Base-by-base conservation (phyloP, 768 basidiomycete genomes). In the Lyophyllum decastes region DNA sequence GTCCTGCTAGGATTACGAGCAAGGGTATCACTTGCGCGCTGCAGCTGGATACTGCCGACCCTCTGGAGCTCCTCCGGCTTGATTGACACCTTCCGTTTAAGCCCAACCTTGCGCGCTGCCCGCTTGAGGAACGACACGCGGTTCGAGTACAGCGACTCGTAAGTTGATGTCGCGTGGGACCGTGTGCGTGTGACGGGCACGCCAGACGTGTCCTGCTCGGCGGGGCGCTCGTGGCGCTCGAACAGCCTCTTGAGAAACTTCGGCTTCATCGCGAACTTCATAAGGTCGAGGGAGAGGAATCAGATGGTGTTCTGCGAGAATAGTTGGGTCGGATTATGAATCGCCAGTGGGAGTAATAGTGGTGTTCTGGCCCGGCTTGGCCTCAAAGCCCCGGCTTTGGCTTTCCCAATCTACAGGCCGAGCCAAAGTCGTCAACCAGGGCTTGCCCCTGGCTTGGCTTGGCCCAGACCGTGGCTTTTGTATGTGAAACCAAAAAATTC, bases 191-290 rank as follows among this genome's bases (percentile, higher is more conserved):
- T 84, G 60, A 97, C 85, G 9, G 90, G 90, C 56, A 94, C 76
- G 56, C 87, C 89, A 26, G 79, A 78, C 50, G 72, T 71, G 30
- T 78, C 73, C 34, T 74, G 68, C 7, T 71, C 68, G 26, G 75
- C 69, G 35, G 76, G 76, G 58, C 78, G 78, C 40, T 78, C 75
- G 64, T 80, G 82, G 57, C 91, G 87, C 56, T 83, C 77, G 62
- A 93, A 94, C 68, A 95, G 86, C 63, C 61, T 78, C 75, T 89
- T 89, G 83, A 98, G 95, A 70, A 94, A 76, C 6, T 92, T 95
- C 9, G 88, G 90, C 79, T 96, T 95, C 92, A 98, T 95, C 33
- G 81, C 90, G 73, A 97, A 96, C 81, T 96, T 97, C 83, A 97
- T 90, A 75, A 86, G 84, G 75, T 98, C 96, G 50, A 98, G 87